Percentiles rank a stretch among this genome's conserved stretches.
phyloP scores from a whole-genome alignment of 179 eudicot species.

The Amaranthus tricolor region DNA sequence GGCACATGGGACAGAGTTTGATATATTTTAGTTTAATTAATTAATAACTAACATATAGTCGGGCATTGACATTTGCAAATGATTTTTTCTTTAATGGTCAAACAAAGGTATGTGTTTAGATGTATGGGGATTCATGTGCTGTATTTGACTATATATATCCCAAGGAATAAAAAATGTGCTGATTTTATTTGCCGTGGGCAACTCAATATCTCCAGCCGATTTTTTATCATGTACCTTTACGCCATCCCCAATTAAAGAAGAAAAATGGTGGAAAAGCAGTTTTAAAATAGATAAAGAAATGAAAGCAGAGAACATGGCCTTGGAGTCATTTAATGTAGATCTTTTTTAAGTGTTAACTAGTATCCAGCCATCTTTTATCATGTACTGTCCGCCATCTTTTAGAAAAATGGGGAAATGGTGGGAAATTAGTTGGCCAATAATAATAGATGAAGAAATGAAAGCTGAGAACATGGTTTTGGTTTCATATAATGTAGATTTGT shows the following conservation, averaged over 20 bases:
- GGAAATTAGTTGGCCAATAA: background rate
- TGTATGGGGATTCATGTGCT: slow-evolving; percentile 25
- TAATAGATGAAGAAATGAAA: background rate
- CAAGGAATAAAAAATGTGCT: slow-evolving; percentile 11
- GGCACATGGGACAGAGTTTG: slow-evolving; percentile 31
- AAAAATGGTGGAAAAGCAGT: background rate
- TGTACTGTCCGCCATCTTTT: background rate
- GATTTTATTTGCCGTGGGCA: slow-evolving; percentile 10
- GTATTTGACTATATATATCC: slow-evolving; percentile 17
- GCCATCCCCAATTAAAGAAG: background rate
- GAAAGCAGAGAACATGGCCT: background rate
- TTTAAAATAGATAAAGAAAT: background rate
- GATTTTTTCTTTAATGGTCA: slow-evolving; percentile 27
- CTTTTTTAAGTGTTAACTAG: background rate
- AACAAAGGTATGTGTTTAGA: slow-evolving; percentile 16
- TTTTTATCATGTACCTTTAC: slow-evolving; percentile 9
- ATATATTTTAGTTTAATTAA: background rate
- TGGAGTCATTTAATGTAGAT: background rate
- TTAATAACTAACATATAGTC: slow-evolving; percentile 18
- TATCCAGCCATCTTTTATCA: too few species aligned
- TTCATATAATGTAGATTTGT: too few species aligned
- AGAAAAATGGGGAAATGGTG: background rate
- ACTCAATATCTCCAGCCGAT: background rate
- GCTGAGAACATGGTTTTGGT: background rate
- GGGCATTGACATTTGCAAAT: slow-evolving; percentile 24